A percentile compares a stretch with the other conserved stretches of the same genome.
These are phyloP conservation scores for Globisporangium polare DNA, from an alignment of 352 stramenopile genomes.

Conservation along the genomic window DNA sequence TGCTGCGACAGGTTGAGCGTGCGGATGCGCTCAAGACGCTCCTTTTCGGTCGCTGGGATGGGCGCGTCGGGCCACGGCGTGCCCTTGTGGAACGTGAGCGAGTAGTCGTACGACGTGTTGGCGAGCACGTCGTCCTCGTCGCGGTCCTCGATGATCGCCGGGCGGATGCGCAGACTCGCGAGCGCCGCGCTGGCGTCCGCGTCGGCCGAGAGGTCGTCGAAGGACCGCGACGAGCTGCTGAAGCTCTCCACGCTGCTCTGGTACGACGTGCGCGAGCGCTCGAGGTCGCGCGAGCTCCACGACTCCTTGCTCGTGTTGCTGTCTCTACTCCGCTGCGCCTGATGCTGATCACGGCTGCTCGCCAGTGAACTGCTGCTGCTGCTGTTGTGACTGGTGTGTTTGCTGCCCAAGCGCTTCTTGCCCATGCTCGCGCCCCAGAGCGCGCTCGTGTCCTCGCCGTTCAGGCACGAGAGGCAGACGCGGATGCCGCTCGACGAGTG, in stretches of 20 bases:
- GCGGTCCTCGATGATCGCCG: conserved; percentile 15
- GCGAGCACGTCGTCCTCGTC: conserved; percentile 58
- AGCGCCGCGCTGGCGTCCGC: conserved; percentile 14
- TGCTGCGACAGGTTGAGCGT: conserved; percentile 73
- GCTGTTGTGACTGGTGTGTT: conserved; percentile 25
- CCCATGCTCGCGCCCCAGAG: conserved; percentile 37
- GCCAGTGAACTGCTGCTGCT: conserved; percentile 26
- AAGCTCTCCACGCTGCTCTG: conserved; percentile 21
- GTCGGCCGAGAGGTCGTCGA: conserved; percentile 10
- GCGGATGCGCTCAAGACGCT: conserved; percentile 56
- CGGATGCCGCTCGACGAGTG: conserved; percentile 32
- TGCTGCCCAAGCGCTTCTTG: conserved; percentile 27
- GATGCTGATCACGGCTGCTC: conserved; percentile 6
- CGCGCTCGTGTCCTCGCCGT: conserved; percentile 46
- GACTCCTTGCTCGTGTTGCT: conserved; percentile 28
- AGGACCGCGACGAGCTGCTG: conserved; percentile 19
- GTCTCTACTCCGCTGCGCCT: conserved; percentile 7
- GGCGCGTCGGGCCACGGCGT: conserved; percentile 77
- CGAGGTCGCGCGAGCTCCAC: conserved; percentile 25
- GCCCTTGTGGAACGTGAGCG: conserved; percentile 66
- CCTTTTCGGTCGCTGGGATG: conserved; percentile 42
- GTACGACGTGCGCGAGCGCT: conserved; percentile 18
- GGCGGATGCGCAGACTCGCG: conserved; percentile 16
- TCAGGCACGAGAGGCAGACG: conserved; percentile 68
- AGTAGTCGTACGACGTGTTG: conserved; percentile 62